phyloP scores from a whole-genome alignment of 495 filamentous ascomycete species.

The Penicillium steckii region DNA sequence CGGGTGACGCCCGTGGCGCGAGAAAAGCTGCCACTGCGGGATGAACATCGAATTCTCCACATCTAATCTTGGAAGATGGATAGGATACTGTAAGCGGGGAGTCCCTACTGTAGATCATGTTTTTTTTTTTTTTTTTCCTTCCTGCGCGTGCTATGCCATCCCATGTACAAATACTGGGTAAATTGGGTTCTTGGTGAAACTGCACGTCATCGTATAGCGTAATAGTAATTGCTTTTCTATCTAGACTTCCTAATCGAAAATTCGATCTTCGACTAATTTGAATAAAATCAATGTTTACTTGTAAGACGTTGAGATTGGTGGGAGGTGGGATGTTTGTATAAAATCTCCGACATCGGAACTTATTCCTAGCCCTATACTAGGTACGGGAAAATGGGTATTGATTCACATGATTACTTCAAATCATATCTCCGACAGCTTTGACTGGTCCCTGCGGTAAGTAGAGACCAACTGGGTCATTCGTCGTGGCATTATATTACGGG shows the following conservation, averaged over 20 bases:
- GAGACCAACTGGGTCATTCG: no score
- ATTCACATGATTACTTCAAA: background rate
- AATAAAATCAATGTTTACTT: no score
- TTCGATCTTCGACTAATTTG: background rate
- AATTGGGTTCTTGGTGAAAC: background rate
- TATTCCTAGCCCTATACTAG: background rate
- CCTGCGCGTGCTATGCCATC: background rate
- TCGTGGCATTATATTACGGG: no score
- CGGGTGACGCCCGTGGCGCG: conserved; percentile 12
- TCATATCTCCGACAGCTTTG: background rate
- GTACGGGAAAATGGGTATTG: background rate
- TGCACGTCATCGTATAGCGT: background rate
- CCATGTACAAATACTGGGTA: background rate
- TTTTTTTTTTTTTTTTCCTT: no score
- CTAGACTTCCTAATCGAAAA: background rate
- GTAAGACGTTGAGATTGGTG: no score
- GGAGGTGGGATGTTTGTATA: background rate
- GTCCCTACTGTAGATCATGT: no score
- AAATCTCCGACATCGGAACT: background rate
- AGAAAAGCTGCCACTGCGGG: conserved; percentile 3
- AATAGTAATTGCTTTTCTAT: background rate
- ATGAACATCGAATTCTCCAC: conserved; percentile 1
- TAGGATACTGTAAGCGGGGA: no score
- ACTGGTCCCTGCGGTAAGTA: no score
- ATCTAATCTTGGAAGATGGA: no score